phyloP scores from a whole-genome alignment of 306 rosid species.

The Ziziphus jujuba region DNA sequence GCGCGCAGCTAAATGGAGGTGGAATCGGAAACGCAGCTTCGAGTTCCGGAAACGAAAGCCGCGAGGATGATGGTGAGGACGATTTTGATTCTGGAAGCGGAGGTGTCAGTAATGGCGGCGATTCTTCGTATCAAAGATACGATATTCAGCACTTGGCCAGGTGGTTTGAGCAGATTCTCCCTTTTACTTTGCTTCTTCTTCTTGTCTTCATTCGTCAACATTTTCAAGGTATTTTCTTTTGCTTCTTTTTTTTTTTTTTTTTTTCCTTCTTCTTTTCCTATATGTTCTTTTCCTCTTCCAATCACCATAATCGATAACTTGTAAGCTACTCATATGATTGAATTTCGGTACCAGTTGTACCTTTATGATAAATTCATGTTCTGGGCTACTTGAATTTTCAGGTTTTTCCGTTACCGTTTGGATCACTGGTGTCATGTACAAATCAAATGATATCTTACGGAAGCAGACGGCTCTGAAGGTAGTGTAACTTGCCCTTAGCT shows the following conservation, averaged over 20 bases:
- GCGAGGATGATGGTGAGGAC: slow-evolving; percentile 1
- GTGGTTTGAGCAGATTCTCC: slow-evolving; percentile 26
- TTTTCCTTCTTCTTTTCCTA: too few relatives aligned
- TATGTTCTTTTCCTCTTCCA: too few relatives aligned
- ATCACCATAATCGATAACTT: too few relatives aligned
- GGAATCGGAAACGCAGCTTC: slow-evolving; percentile 4
- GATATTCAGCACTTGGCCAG: slow-evolving; percentile 12
- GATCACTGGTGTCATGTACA: slow-evolving; percentile 89
- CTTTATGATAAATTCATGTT: neutral
- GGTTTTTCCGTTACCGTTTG: slow-evolving; percentile 78
- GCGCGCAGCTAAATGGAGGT: neutral
- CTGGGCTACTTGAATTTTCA: slow-evolving; percentile 23
- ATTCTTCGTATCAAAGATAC: slow-evolving; percentile 8
- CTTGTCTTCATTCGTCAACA: slow-evolving; percentile 25
- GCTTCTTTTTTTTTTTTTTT: neutral
- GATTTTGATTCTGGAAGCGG: slow-evolving; percentile 8
- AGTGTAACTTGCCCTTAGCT: neutral
- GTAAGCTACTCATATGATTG: too few relatives aligned
- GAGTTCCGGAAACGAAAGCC: slow-evolving; percentile 2
- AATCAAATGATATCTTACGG: slow-evolving; percentile 85
- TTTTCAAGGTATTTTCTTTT: slow-evolving; percentile 14
- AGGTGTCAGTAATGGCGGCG: neutral
- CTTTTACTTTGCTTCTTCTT: slow-evolving; percentile 12
- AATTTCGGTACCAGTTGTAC: neutral
- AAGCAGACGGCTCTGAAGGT: slow-evolving; percentile 92